Percentiles rank a stretch among this genome's conserved stretches.
Evolutionary conservation across 2,329 filamentous ascomycete genomes (phyloP).

Genomic region (Fusarium sacchari): DNA sequence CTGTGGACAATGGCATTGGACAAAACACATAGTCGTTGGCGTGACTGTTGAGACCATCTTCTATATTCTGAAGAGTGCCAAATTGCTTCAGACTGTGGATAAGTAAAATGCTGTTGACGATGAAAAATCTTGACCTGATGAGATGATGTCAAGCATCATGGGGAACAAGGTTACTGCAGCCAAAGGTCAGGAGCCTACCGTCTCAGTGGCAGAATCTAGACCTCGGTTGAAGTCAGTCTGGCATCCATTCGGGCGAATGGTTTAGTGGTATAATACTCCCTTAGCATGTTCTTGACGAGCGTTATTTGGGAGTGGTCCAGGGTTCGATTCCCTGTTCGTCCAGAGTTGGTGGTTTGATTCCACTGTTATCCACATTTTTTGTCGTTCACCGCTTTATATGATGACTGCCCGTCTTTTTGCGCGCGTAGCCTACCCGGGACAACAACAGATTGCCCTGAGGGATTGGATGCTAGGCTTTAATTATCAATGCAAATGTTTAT

Average conservation of each 20-base stretch:
- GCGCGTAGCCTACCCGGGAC: neutral
- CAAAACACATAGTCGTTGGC: neutral
- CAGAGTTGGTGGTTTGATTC: conserved; percentile 15
- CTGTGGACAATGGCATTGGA: neutral
- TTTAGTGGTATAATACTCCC: conserved; percentile 40
- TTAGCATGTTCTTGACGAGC: conserved; percentile 14
- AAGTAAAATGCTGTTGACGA: neutral
- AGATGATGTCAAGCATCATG: neutral
- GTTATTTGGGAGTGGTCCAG: conserved; percentile 32
- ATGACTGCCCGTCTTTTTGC: neutral
- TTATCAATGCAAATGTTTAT: rapidly evolving
- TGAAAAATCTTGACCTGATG: no score
- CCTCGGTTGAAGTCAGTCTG: rapidly evolving
- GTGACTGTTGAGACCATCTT: rapidly evolving
- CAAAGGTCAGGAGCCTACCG: rapidly evolving
- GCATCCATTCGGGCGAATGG: conserved; percentile 28
- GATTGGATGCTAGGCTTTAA: rapidly evolving
- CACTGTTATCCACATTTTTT: conserved; percentile 29
- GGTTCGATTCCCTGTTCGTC: conserved; percentile 39
- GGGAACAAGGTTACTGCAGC: no score
- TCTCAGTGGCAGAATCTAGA: rapidly evolving
- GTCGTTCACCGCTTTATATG: no score
- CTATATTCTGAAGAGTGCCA: rapidly evolving
- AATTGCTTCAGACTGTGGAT: rapidly evolving
- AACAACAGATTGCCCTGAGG: rapidly evolving